A percentile compares a stretch with the other conserved stretches of the same genome.
These are phyloP conservation scores for Neurospora discreta DNA, from an alignment of 495 filamentous ascomycete genomes.

Conservation along the genomic window DNA sequence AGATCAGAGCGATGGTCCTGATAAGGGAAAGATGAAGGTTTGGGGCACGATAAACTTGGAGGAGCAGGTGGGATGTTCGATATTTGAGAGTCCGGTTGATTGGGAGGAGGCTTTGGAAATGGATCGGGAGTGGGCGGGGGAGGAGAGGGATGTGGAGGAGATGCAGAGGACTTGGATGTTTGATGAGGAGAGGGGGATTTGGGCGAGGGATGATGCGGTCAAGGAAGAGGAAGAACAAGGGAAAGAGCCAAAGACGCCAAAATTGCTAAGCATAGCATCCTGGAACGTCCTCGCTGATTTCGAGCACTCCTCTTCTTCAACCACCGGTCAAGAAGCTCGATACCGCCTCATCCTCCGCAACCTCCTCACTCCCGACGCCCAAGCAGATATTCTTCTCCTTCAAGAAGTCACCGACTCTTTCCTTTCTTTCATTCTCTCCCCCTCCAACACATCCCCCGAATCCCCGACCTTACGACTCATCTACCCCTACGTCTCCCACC, in stretches of 20 bases:
- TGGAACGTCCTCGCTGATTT: conserved; percentile 50
- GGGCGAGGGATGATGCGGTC: neutral
- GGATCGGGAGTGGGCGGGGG: neutral
- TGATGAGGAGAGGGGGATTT: neutral
- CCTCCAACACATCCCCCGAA: neutral
- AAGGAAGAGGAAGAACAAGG: conserved; percentile 4
- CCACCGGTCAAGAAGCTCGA: conserved; percentile 15
- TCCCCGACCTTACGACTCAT: conserved; percentile 23
- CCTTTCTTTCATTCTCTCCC: conserved; percentile 35
- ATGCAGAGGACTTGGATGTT: conserved; percentile 2
- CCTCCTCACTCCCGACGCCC: conserved; percentile 25
- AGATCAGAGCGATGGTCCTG: conserved; percentile 13
- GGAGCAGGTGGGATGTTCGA: neutral
- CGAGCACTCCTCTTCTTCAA: conserved; percentile 28
- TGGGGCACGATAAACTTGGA: conserved; percentile 34
- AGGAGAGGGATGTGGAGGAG: neutral
- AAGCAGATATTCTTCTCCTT: conserved; percentile 39
- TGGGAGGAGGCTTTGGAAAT: conserved; percentile 12
- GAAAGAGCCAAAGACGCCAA: neutral
- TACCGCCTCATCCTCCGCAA: conserved; percentile 38
- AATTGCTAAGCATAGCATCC: conserved; percentile 30
- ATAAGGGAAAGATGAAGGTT: conserved; percentile 26
- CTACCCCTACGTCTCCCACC: conserved; percentile 41
- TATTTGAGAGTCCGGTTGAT: neutral
- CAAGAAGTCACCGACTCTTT: conserved; percentile 50